A percentile compares a stretch with the other conserved stretches of the same genome.
Evolutionary conservation across 1,284 basidiomycete species (phyloP).

Genomic region (Cystobasidium pallidum): DNA sequence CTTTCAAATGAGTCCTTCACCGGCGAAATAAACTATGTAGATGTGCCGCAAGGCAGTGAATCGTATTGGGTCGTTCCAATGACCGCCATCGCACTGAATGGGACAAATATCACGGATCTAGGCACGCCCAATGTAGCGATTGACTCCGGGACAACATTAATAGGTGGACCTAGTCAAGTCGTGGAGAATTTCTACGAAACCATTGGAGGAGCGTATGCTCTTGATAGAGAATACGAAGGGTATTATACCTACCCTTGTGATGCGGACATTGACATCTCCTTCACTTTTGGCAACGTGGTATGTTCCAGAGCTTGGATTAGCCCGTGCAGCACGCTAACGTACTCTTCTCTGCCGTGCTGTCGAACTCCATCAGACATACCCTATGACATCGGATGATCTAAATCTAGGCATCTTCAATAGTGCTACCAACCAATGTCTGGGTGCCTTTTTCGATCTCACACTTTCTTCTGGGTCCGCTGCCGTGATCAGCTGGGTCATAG

Average conservation of each 20-base stretch:
- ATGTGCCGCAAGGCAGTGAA: conserved; percentile 54
- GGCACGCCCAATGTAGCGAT: conserved; percentile 52
- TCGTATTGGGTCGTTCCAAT: conserved; percentile 59
- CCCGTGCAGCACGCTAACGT: neutral
- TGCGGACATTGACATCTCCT: conserved; percentile 44
- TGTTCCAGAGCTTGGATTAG: conserved; percentile 10
- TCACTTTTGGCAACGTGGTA: conserved; percentile 50
- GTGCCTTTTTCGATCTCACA: conserved; percentile 53
- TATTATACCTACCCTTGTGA: conserved; percentile 53
- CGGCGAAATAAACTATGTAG: conserved; percentile 56
- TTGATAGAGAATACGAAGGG: conserved; percentile 51
- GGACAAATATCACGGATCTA: conserved; percentile 51
- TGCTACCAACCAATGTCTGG: conserved; percentile 52
- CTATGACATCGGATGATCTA: conserved; percentile 54
- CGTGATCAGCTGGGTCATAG: conserved; percentile 60
- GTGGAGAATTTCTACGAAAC: conserved; percentile 49
- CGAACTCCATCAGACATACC: conserved; percentile 50
- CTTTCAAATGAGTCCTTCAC: conserved; percentile 56
- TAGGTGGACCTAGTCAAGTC: conserved; percentile 52
- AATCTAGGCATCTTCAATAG: conserved; percentile 52
- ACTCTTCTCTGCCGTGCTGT: neutral
- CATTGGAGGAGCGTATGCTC: conserved; percentile 51
- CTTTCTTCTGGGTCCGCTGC: conserved; percentile 62
- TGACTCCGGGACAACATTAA: conserved; percentile 54
- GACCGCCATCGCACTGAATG: conserved; percentile 55